These are phyloP conservation scores for Nicotiana attenuata DNA, from an alignment of 257 asterid species.

Conservation along the genomic window DNA sequence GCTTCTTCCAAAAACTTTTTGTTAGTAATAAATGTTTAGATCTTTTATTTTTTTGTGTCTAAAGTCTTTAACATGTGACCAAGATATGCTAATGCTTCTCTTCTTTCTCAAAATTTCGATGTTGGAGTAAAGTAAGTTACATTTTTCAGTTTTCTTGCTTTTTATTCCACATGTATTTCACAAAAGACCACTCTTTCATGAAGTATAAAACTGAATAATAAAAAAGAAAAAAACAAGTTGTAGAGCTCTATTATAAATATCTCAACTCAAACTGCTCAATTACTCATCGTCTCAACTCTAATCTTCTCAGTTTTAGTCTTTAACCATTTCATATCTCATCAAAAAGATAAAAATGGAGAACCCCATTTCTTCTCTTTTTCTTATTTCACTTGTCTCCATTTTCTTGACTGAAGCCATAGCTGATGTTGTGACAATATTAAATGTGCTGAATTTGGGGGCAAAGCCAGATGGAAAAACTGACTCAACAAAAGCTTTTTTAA, in stretches of 20 bases:
- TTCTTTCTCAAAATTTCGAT: background rate
- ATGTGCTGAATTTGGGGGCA: background rate
- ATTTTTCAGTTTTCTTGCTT: background rate
- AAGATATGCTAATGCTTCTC: background rate
- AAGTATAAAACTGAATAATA: background rate
- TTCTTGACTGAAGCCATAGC: background rate
- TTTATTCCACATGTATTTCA: background rate
- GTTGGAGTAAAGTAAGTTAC: background rate
- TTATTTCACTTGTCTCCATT: background rate
- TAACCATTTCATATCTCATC: background rate
- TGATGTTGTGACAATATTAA: background rate
- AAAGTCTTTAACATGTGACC: background rate
- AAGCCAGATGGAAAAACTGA: background rate
- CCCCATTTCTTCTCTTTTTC: background rate
- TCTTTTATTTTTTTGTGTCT: background rate
- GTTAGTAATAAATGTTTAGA: background rate
- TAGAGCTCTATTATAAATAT: background rate
- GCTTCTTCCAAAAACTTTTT: background rate
- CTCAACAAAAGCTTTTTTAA: background rate
- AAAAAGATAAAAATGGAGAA: background rate
- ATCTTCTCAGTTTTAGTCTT: background rate
- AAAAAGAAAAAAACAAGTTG: background rate
- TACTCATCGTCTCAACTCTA: background rate
- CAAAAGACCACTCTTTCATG: background rate
- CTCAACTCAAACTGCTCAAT: background rate